A percentile compares a stretch with the other conserved stretches of the same genome.
Evolutionary conservation across 2,329 filamentous ascomycete genomes (phyloP).

Genomic region (Sclerotinia nivalis): DNA sequence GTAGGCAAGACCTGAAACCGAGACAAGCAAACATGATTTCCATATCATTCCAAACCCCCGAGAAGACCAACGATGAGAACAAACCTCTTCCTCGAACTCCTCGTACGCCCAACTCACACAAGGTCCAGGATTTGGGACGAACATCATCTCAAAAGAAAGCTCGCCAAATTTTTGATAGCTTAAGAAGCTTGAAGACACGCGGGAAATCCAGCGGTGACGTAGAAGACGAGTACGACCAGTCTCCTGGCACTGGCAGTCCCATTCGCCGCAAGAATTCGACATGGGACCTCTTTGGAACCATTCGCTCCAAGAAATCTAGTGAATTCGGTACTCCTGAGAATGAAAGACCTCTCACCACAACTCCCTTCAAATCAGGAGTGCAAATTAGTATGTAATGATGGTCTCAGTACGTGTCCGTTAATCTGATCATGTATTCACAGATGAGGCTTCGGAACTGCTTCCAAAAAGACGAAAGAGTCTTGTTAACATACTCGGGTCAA

Average conservation of each 20-base stretch:
- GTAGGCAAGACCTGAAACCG: neutral
- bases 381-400: neutral
- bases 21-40: constrained; percentile 7
- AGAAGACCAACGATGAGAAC: constrained; percentile 19
- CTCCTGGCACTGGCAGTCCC: neutral
- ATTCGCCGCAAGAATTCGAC: constrained; percentile 27
- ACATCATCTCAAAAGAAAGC: constrained; percentile 24
- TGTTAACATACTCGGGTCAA: constrained; percentile 32
- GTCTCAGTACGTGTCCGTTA: neutral
- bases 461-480: constrained; percentile 34
- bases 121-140: constrained; percentile 13
- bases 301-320: neutral
- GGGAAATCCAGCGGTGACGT: neutral
- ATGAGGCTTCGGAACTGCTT: neutral
- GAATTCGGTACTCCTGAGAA: neutral
- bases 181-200: constrained; percentile 20
- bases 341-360: constrained; percentile 24
- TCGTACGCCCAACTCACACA: constrained; percentile 16
- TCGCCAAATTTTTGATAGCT: constrained; percentile 17
- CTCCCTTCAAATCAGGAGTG: constrained; percentile 21
- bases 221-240: neutral
- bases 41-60: constrained; percentile 13
- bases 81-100: constrained; percentile 8
- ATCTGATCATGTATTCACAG: neutral
- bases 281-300: constrained; percentile 28